phyloP scores from a whole-genome alignment of 441 rosid species.

The Hura crepitans region DNA sequence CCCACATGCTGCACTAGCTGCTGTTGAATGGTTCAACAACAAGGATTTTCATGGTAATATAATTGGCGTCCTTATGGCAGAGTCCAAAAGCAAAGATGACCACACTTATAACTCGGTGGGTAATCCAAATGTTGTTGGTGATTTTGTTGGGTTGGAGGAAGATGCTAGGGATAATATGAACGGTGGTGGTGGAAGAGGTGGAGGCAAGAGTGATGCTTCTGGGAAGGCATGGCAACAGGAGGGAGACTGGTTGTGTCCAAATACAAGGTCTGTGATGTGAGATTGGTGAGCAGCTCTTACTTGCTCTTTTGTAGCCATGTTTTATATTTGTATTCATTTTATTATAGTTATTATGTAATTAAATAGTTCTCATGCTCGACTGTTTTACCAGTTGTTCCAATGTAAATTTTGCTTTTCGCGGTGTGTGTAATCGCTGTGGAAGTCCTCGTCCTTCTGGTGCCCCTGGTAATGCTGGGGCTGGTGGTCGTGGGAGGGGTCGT shows the following conservation, averaged over 20 bases:
- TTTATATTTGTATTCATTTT: conserved; percentile 10
- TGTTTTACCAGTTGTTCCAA: conserved; percentile 78
- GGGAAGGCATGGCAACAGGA: conserved; percentile 93
- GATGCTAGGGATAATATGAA: conserved; percentile 34
- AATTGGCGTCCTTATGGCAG: conserved; percentile 78
- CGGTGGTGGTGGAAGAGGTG: conserved; percentile 62
- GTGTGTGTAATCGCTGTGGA: conserved; percentile 93
- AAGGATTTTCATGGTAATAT: conserved; percentile 85
- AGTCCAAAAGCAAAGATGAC: conserved; percentile 60
- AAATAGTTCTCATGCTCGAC: conserved; percentile 25
- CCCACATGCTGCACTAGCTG: conserved; percentile 91
- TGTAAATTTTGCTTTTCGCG: conserved; percentile 95
- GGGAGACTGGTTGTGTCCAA: conserved; percentile 96
- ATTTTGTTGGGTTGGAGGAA: conserved; percentile 48
- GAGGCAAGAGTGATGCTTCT: conserved; percentile 67
- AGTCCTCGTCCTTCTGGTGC: conserved; percentile 90
- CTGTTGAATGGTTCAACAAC: conserved; percentile 94
- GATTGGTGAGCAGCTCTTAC: conserved; percentile 96
- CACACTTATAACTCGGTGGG: conserved; percentile 23
- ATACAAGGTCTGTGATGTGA: conserved; percentile 99
- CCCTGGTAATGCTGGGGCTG: conserved; percentile 61
- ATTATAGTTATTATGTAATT: conserved; percentile 12
- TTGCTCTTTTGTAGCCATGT: conserved; percentile 45
- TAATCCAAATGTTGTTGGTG: conserved; percentile 35
- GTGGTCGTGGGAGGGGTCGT: conserved; percentile 85